Base-by-base conservation (phyloP, 352 stramenopile species). In the Globisporangium perplexum region DNA sequence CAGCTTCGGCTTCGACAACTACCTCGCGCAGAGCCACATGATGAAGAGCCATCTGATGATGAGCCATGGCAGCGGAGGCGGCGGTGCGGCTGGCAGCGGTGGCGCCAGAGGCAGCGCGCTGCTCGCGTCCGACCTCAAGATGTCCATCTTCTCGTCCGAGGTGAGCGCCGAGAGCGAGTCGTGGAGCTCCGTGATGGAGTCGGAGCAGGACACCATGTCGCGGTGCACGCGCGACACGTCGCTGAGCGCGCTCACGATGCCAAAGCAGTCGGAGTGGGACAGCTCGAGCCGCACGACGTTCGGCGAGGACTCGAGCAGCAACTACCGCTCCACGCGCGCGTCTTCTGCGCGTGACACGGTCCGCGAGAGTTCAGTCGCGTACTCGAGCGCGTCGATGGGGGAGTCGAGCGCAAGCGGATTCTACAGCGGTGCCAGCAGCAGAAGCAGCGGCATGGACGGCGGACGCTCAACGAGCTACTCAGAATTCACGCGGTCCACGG, bases 131-230 rank as follows among this genome's bases (percentile, higher is more conserved):
- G 59, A 71, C 41, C 41, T 60, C 22, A 54, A 71, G 10, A 77
- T 65, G 6, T 69, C 67, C 20, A 57, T 69, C 15, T 51, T 66
- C 28, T 87, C 78, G 12, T 83, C 73, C 0, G 42, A 81, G n/a
- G 65, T 67, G 26, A 86, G 74, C 59, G 64, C 64, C 3, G 60
- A 71, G 22, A 91, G 80, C 26, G 71, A 78, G 22, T 77, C 74
- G 20, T 91, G 80, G 80, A 91, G 80, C 57, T 91, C 80, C 2
- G 80, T 91, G 23, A 55, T 91, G 42, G 77, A 66, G 33, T 91
- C 80, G 5, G 80, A 91, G 8, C 46, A 63, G 23, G 61, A 61
- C 20, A 59, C 56, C 15, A 53, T 61, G 12, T 80, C 71, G 36
- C 80, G 80, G 17, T 78, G 78, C 59, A 91, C 80, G 17, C 80